Base-by-base conservation (phyloP, 2,329 filamentous ascomycete genomes). In the Trichoderma atroviride region DNA sequence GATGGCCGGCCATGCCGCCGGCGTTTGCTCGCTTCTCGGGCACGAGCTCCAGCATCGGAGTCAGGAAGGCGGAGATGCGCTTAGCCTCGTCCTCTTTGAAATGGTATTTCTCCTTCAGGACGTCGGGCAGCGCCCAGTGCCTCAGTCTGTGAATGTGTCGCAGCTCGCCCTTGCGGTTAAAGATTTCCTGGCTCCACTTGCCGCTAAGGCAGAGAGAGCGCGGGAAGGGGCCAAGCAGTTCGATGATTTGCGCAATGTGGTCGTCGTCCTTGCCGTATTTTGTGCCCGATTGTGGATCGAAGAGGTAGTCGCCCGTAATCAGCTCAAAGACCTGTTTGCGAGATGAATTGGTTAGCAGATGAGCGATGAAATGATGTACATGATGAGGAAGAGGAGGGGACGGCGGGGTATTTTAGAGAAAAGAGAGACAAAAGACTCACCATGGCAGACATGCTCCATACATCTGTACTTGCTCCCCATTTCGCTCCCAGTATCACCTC, bases 371-470 rank as follows among this genome's bases (percentile, higher is more conserved):
- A 33, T 33, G 31, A 6, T 31, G 31, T 9, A 1, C 1, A 33
- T 33, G 33, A 61, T 2, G 9, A 47, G 43, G 9, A 61, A 9
- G 4, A 22, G 43, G n/a, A 47, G n/a, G 43, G 43, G n/a, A 16
- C 11, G 22, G 22, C n/a, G 47, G 47, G 47, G 47, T 50, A 50
- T 7, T 19, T 35, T 10, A 27, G 4, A 31, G 29, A 5, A 5
- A 7, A 43, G 40, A 43, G 40, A n/a, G 19, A 43, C 5, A 11
- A 10, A 9, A 27, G 61, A 78, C 89, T 76, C 86, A 98, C 96
- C 96, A 99, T 99, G 74, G 92, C 92, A 70, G 96, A 94, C 96
- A 99, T 99, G 82, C 95, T 98, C 96, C 96, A 99, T 9, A 98
- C 92, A 81, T 99, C 96, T 1, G 96, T 98, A 78, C 95, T 98